Base-by-base conservation (phyloP, 805 yeast species). In the Schizosaccharomyces octosporus region DNA sequence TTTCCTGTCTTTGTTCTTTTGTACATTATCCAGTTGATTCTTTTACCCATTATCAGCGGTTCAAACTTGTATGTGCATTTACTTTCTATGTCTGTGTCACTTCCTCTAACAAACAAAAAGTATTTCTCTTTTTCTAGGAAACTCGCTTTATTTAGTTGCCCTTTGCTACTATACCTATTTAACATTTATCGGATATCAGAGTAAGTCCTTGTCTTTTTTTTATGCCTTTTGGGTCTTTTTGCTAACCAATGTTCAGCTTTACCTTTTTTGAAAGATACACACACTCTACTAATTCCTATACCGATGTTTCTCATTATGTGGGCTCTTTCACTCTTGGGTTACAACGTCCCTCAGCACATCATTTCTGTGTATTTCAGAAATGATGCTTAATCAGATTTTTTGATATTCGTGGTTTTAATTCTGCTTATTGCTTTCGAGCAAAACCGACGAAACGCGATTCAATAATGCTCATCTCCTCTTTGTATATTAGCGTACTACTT, bases 101-200 rank as follows among this genome's bases (percentile, higher is more conserved):
- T 11, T 1, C 73, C 67, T 43, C 19, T 62, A 45, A 19, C 29
- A 9, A 5, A 27, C 29, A 32, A 21, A 21, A 39, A 21, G 68
- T 73, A 24, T 85, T 63, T 79, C 86, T n/a, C 69, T 83, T 24
- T 69, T 87, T 31, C 71, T 88, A 62, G 95, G 95, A 0, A 88
- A 89, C 71, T 74, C 86, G 0, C 73, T 88, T 45, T 89, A 89
- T 67, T 78, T 85, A 66, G 79, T 79, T 5, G 83, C 95, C 36
- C 72, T 85, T 59, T 79, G 83, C 21, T 85, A 85, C 69, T 89
- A 89, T 71, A 81, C 81, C 66, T 76, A 85, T 61, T 78, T 88
- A 61, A 83, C 95, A 1, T 88, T 88, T 69, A 81, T 87, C 67
- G 97, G 97, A n/a, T 89, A 85, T 73, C 79, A 86, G 74, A 75